Evolutionary conservation across 1,139 yeast species (phyloP).

Genomic region (Sugiyamaella sp.): DNA sequence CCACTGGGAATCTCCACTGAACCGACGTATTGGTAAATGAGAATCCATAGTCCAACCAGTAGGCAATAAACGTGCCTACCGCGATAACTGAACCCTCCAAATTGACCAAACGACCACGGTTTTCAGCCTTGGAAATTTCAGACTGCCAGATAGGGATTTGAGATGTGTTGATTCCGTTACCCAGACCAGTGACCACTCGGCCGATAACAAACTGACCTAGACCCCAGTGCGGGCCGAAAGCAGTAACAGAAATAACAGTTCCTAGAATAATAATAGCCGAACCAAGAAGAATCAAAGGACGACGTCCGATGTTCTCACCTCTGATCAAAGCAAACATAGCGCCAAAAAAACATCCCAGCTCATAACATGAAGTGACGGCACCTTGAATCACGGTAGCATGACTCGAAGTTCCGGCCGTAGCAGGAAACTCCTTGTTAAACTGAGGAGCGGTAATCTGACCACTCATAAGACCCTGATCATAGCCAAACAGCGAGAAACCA

Average conservation of each 20-base stretch:
- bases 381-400: slow-evolving; percentile 51
- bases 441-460: slow-evolving; percentile 67
- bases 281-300: slow-evolving; percentile 53
- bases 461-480: slow-evolving; percentile 76
- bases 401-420: slow-evolving; percentile 30
- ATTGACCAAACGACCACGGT: slow-evolving; percentile 72
- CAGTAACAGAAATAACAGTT: slow-evolving; percentile 60
- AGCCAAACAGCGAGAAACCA: slow-evolving; percentile 77
- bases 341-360: slow-evolving; percentile 78
- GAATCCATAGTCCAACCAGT: slow-evolving; percentile 68
- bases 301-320: slow-evolving; percentile 42
- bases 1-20: slow-evolving; percentile 52
- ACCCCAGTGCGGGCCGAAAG: slow-evolving; percentile 63
- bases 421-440: slow-evolving; percentile 61
- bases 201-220: slow-evolving; percentile 77
- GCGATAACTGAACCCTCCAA: slow-evolving; percentile 76
- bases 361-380: slow-evolving; percentile 75
- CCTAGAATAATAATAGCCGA: slow-evolving; percentile 58
- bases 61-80: slow-evolving; percentile 71
- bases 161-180: slow-evolving; percentile 79
- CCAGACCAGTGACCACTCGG: slow-evolving; percentile 74
- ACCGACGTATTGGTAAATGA: slow-evolving; percentile 50
- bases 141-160: slow-evolving; percentile 86
- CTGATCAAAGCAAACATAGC: slow-evolving; percentile 60
- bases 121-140: slow-evolving; percentile 72